Conservation (phyloP, 306 rosid genomes). For the Pyrus bretschneideri region DNA sequence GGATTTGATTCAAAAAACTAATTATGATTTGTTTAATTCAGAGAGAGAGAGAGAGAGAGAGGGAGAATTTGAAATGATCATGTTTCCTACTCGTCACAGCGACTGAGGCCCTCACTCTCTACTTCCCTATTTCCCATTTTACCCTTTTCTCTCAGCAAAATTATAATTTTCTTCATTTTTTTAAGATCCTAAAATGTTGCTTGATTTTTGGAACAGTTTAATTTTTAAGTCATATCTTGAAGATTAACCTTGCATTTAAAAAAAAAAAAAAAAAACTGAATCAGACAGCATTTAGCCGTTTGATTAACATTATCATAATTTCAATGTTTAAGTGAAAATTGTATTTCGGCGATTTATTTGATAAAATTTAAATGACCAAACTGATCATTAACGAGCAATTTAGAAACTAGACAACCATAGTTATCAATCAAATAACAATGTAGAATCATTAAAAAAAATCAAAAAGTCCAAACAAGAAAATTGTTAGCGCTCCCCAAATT, state of each 20-base stretch:
- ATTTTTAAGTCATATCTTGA: no score
- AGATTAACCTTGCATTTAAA: no score
- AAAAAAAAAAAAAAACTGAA: no score
- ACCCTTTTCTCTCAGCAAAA: not conserved
- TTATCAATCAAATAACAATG: not conserved
- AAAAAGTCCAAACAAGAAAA: no score
- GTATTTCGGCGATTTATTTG: no score
- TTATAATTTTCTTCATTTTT: not conserved
- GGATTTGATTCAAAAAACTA: not conserved
- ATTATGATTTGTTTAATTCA: not conserved
- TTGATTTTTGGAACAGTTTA: no score
- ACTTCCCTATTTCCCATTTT: not conserved
- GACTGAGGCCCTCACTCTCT: not conserved
- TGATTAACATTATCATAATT: not conserved
- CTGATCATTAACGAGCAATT: no score
- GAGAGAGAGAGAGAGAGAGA: not conserved
- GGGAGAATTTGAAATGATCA: conserved; percentile 40
- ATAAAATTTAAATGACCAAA: no score
- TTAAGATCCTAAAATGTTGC: no score
- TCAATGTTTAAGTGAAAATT: not conserved
- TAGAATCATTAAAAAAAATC: no score
- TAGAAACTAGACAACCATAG: no score
- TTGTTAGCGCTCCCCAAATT: no score
- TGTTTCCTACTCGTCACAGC: not conserved
- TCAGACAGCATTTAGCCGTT: not conserved